A percentile compares a stretch with the other conserved stretches of the same genome.
phyloP scores from a whole-genome alignment of 768 basidiomycete species.

The Suillus alpinus region DNA sequence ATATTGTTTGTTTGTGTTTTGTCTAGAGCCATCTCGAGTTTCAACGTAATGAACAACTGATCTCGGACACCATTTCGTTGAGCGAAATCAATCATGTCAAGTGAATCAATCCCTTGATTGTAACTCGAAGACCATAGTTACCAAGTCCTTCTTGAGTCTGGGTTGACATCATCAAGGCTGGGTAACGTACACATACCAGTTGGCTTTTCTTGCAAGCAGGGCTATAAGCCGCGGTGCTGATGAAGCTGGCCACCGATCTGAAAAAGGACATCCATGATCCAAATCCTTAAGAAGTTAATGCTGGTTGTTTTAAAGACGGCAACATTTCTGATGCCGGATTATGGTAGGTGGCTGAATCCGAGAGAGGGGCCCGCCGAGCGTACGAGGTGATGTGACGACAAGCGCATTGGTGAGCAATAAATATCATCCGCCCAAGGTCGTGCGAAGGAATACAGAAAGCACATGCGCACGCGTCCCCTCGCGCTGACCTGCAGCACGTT shows the following conservation, averaged over 20 bases:
- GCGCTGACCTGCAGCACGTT: background rate
- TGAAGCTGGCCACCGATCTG: background rate
- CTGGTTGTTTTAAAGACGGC: background rate
- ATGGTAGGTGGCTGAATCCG: background rate
- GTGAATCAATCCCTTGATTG: background rate
- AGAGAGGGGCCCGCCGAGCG: background rate
- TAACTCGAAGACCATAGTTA: background rate
- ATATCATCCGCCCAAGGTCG: background rate
- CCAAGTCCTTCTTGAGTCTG: background rate
- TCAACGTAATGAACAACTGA: too few species aligned
- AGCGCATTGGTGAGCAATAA: background rate
- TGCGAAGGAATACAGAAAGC: background rate
- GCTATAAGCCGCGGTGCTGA: background rate
- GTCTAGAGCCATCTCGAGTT: too few species aligned
- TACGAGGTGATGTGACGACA: background rate
- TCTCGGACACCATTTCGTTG: background rate
- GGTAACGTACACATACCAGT: background rate
- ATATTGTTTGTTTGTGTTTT: too few species aligned
- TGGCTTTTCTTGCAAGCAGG: background rate
- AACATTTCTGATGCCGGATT: background rate
- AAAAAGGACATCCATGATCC: background rate
- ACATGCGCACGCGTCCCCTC: background rate
- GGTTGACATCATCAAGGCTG: background rate
- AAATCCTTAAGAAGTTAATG: background rate
- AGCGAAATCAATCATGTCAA: too few species aligned